Evolutionary conservation across 2,329 filamentous ascomycete species (phyloP).

Genomic region (Escovopsis sp.): DNA sequence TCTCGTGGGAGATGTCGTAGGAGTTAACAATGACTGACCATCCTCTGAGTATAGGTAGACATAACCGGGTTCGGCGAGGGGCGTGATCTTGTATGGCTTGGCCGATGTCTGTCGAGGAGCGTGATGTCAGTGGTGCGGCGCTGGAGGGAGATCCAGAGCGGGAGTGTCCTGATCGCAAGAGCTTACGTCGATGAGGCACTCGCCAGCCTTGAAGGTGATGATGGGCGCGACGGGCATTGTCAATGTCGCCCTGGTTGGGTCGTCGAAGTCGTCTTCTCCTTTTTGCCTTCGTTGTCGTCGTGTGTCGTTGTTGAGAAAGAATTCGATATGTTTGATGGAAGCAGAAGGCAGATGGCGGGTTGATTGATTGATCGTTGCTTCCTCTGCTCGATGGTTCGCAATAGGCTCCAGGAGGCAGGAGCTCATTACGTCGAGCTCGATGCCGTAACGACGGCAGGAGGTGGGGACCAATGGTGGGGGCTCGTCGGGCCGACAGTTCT

Average conservation of each 20-base stretch:
- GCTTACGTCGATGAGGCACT: conserved; percentile 70
- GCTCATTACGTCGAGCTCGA: conserved; percentile 23
- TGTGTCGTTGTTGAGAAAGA: neutral
- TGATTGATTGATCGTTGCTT: neutral
- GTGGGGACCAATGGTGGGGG: neutral
- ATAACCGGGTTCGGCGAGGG: conserved; percentile 62
- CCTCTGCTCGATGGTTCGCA: no score
- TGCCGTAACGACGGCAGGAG: neutral
- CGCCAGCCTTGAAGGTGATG: conserved; percentile 93
- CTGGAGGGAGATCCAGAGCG: conserved; percentile 3
- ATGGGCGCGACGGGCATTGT: conserved; percentile 71
- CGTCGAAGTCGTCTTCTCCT: no score
- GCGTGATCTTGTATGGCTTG: conserved; percentile 57
- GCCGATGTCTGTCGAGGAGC: conserved; percentile 23
- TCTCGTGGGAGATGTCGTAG: neutral
- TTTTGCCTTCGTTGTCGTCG: neutral
- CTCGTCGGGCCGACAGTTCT: conserved; percentile 5
- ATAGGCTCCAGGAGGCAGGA: conserved; percentile 18
- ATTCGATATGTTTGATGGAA: no score
- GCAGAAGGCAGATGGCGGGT: neutral
- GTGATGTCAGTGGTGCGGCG: conserved; percentile 7
- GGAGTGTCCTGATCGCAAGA: neutral
- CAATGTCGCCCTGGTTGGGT: no score
- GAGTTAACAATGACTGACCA: conserved; percentile 35
- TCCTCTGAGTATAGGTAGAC: conserved; percentile 89